Evolutionary conservation across 208 protist genomes (phyloP).

Genomic region (Leishmania lainsoni): DNA sequence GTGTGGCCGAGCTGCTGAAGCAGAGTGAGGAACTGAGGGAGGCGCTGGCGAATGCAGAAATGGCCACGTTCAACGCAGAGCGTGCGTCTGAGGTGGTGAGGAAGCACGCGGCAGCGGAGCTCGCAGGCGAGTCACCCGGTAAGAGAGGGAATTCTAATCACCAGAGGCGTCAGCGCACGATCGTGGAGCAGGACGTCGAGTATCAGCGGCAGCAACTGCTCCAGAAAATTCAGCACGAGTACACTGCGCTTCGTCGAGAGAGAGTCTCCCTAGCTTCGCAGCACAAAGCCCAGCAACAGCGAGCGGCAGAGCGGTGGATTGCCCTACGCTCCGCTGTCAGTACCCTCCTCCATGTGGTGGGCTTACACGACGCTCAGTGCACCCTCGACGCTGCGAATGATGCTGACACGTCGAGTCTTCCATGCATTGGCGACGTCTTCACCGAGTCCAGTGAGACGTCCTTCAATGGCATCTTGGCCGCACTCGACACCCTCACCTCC

Average conservation of each 20-base stretch:
- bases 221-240: constrained; percentile 4
- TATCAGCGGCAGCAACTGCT: neutral
- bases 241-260: constrained; percentile 9
- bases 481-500: neutral
- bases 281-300: neutral
- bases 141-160: too few species aligned
- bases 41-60: neutral
- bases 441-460: neutral
- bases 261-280: neutral
- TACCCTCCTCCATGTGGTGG: neutral
- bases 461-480: neutral
- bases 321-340: neutral
- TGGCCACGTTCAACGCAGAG: neutral
- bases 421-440: neutral
- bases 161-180: neutral
- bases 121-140: neutral
- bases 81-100: neutral
- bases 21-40: constrained; percentile 10
- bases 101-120: neutral
- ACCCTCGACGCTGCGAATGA: neutral
- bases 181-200: neutral
- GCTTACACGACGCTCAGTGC: neutral
- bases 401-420: neutral
- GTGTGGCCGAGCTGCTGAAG: neutral
- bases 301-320: constrained; percentile 3